Evolutionary conservation across 2,329 filamentous ascomycete species (phyloP), one percentile per base, ranked within the genome.

Genomic region (Zymoseptoria tritici): DNA sequence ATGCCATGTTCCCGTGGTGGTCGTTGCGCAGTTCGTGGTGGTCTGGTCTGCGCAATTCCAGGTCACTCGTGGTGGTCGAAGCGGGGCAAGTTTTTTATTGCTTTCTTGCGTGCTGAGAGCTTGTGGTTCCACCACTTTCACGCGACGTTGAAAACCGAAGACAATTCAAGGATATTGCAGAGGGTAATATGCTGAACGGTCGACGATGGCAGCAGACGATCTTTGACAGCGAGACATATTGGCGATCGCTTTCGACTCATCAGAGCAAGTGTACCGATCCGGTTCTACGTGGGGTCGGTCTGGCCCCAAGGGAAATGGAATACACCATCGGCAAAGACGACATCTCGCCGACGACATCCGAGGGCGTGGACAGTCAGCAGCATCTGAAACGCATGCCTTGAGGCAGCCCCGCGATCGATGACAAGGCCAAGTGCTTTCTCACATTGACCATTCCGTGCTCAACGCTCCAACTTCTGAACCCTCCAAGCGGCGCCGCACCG

Each of bases 1-100:
- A 60, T 42, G 65, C 66, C 68, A 70, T 71, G 31, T 13, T 63
- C 56, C 16, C 16, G 36, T 46, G 9, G 36, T 46, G 13, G 13
- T 46, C 36, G 36, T 46, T n/a, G 36, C 36, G 36, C 36, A 16
- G 13, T 46, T 46, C 36, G 36, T 46, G 13, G 36, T 46, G 36
- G 36, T 46, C 13, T 46, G 36, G 13, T 46, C 36, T 16, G 36
- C 36, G 6, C 36, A 46, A 16, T 29, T 29, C 26, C 26, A 29
- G 26, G 26, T 46, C n/a, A 46, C 36, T 46, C 36, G 36, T 46
- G 36, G 36, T 46, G 36, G 36, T 46, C 36, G 36, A 46, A n/a
- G 36, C 36, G 36, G 36, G 36, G 36, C 36, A 46, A 46, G 16
- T 46, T 46, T 29, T 46, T 46, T 46, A 46, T 11, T 13, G 36